Percentiles rank a stretch among this genome's conserved stretches.
These are phyloP conservation scores for Dysphania ambrosioides DNA, from an alignment of 148 eudicot species.

Conservation along the genomic window DNA sequence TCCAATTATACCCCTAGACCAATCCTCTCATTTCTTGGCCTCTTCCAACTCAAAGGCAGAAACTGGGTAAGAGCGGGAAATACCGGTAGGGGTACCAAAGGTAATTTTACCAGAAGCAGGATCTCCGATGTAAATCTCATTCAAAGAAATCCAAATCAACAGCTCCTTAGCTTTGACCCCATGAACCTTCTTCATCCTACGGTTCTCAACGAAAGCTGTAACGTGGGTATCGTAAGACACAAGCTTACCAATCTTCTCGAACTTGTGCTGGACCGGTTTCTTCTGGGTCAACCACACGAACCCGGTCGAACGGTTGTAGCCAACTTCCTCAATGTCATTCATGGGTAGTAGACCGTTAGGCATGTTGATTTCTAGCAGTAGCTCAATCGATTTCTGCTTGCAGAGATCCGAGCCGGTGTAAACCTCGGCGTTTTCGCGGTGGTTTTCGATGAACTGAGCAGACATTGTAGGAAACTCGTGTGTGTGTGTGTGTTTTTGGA, in stretches of 20 bases:
- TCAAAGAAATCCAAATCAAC: slow-evolving; percentile 48
- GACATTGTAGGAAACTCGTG: slow-evolving; percentile 28
- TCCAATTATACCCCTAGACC: not conserved
- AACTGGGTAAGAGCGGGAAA: slow-evolving; percentile 47
- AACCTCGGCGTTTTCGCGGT: slow-evolving; percentile 53
- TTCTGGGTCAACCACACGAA: slow-evolving; percentile 65
- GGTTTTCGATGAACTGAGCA: slow-evolving; percentile 32
- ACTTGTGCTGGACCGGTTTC: slow-evolving; percentile 39
- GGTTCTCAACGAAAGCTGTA: slow-evolving; percentile 61
- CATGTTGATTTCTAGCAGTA: slow-evolving; percentile 38
- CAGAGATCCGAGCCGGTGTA: slow-evolving; percentile 44
- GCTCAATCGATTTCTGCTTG: slow-evolving; percentile 46
- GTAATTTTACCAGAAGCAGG: slow-evolving; percentile 47
- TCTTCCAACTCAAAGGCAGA: slow-evolving; percentile 39
- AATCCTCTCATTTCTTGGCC: not conserved
- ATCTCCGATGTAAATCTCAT: slow-evolving; percentile 52
- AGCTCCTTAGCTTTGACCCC: slow-evolving; percentile 73
- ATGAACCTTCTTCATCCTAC: slow-evolving; percentile 49
- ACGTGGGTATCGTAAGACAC: slow-evolving; percentile 52
- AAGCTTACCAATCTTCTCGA: slow-evolving; percentile 31
- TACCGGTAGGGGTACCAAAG: slow-evolving; percentile 55
- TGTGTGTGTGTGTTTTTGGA: not conserved
- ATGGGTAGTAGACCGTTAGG: slow-evolving; percentile 63
- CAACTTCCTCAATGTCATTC: slow-evolving; percentile 49
- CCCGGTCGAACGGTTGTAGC: slow-evolving; percentile 46